A percentile compares a stretch with the other conserved stretches of the same genome.
These are phyloP conservation scores for Trypanosoma avium DNA, from an alignment of 208 protist species.

Conservation along the genomic window DNA sequence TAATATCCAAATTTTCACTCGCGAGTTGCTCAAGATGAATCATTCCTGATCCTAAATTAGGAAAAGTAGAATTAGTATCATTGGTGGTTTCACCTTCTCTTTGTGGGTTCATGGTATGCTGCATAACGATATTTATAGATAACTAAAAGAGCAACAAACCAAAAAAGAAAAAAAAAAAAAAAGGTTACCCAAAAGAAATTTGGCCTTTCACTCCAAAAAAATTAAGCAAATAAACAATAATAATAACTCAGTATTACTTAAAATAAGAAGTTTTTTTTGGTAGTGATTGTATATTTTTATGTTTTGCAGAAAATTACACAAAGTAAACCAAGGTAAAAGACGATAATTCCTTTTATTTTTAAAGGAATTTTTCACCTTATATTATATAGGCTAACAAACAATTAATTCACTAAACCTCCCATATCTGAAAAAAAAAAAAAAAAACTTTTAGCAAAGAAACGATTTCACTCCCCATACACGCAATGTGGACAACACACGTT, in stretches of 20 bases:
- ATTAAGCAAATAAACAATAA: background rate
- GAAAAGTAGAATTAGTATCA: background rate
- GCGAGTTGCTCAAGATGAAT: conserved; percentile 21
- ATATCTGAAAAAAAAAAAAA: background rate
- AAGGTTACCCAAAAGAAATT: background rate
- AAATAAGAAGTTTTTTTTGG: too few relatives aligned
- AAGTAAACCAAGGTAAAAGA: too few relatives aligned
- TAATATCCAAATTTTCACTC: conserved; percentile 41
- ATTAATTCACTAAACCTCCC: too few relatives aligned
- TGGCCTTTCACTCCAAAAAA: background rate
- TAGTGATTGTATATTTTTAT: too few relatives aligned
- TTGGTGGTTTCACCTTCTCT: background rate
- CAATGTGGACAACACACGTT: conserved; percentile 46
- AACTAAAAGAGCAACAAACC: background rate
- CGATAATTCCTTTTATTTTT: conserved; percentile 2
- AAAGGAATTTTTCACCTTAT: too few relatives aligned
- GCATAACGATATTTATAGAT: background rate
- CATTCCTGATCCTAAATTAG: background rate
- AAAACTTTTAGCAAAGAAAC: conserved; percentile 32
- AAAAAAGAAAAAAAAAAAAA: background rate
- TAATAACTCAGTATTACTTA: too few relatives aligned
- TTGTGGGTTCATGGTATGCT: background rate
- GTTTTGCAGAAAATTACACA: too few relatives aligned
- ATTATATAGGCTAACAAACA: too few relatives aligned
- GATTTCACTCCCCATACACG: conserved; percentile 41